Percentiles rank a stretch among this genome's conserved stretches.
Conservation (phyloP, 1,284 basidiomycete genomes). For the Ceratobasidium papillatum region DNA sequence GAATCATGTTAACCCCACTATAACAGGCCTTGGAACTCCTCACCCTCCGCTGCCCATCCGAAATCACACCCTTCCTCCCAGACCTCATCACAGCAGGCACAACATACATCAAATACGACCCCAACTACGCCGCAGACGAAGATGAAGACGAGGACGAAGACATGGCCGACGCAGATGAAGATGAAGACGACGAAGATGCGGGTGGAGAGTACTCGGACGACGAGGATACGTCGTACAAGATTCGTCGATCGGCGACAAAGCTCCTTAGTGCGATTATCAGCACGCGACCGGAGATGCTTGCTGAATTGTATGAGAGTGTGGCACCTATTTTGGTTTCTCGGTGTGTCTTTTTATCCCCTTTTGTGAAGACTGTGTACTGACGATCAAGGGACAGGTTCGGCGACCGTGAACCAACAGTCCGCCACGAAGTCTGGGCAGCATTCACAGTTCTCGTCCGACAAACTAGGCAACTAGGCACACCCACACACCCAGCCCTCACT, state of each 20-base stretch:
- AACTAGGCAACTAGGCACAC: slow-evolving; percentile 55
- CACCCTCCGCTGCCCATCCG: slow-evolving; percentile 82
- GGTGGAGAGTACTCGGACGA: slow-evolving; percentile 94
- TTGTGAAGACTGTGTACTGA: background rate
- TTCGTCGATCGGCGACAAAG: slow-evolving; percentile 92
- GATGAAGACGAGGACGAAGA: slow-evolving; percentile 85
- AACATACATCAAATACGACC: slow-evolving; percentile 91
- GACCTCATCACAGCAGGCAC: slow-evolving; percentile 74
- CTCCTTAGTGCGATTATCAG: slow-evolving; percentile 84
- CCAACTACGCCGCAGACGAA: slow-evolving; percentile 84
- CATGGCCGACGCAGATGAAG: slow-evolving; percentile 75
- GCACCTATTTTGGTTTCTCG: slow-evolving; percentile 89
- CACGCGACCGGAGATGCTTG: slow-evolving; percentile 87
- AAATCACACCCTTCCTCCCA: slow-evolving; percentile 77
- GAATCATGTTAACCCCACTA: too few species aligned
- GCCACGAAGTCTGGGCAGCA: slow-evolving; percentile 91
- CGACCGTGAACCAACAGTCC: slow-evolving; percentile 95
- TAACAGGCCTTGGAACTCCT: slow-evolving; percentile 82
- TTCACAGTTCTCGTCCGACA: slow-evolving; percentile 84
- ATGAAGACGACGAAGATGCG: slow-evolving; percentile 82
- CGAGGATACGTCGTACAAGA: slow-evolving; percentile 99
- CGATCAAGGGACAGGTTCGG: slow-evolving; percentile 61
- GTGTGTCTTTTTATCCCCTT: background rate
- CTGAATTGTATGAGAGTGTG: slow-evolving; percentile 81
- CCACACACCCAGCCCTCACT: slow-evolving; percentile 39